Conservation (phyloP, 2,329 filamentous ascomycete species). For the Phoma sp. region DNA sequence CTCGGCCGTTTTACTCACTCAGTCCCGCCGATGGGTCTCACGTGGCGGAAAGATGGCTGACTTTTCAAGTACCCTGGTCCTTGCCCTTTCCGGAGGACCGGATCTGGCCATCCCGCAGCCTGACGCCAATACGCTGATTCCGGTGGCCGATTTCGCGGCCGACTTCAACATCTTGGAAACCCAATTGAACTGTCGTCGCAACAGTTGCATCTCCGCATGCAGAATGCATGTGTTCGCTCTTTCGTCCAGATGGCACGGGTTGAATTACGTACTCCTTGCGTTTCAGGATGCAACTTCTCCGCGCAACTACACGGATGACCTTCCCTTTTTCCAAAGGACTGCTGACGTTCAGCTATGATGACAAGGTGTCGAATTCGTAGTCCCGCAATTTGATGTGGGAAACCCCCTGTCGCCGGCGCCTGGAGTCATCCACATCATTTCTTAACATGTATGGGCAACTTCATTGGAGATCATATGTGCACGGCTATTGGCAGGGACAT, state of each 20-base stretch:
- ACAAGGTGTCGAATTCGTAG: conserved; percentile 20
- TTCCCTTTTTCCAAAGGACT: conserved; percentile 29
- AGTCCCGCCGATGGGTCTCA: conserved; percentile 39
- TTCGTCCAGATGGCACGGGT: background rate
- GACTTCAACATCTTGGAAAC: conserved; percentile 16
- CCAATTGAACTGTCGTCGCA: conserved; percentile 15
- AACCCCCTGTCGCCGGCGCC: conserved; percentile 9
- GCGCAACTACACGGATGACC: conserved; percentile 28
- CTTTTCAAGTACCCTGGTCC: conserved; percentile 19
- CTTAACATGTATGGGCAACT: conserved; percentile 27
- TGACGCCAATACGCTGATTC: conserved; percentile 8
- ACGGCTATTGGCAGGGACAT: conserved; percentile 11
- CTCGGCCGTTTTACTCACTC: conserved; percentile 28
- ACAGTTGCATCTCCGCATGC: conserved; percentile 14
- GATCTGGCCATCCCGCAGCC: conserved; percentile 19
- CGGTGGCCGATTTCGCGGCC: conserved; percentile 25
- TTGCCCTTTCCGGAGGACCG: conserved; percentile 23
- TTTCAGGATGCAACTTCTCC: conserved; percentile 20
- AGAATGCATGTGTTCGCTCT: conserved; percentile 11
- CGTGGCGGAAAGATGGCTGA: conserved; percentile 34
- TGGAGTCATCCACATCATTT: conserved; percentile 6
- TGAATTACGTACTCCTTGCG: conserved; percentile 12
- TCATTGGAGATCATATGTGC: conserved; percentile 29
- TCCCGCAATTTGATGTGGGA: conserved; percentile 5
- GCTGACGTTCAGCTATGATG: conserved; percentile 30